Base-by-base conservation (phyloP, 257 asterid species). In the Fraxinus cuspidata region DNA sequence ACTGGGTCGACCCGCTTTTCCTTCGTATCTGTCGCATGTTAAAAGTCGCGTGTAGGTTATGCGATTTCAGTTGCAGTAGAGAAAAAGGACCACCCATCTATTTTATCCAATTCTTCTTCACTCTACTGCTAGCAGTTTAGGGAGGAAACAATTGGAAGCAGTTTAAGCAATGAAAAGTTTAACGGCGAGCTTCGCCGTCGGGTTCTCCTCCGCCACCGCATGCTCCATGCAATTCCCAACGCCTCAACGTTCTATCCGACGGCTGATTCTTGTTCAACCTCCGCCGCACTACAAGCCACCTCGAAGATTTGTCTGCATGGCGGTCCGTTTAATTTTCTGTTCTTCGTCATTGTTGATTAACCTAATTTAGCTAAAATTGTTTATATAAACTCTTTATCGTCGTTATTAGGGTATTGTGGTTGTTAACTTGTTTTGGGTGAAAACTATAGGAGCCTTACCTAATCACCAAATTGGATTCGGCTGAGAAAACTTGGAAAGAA, bases 401-500 rank as follows among this genome's bases (percentile, higher is more conserved):
- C 74, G 21, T 25, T 77, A 16, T 74, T 40, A n/a, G 25, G 80
- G 11, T 79, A 6, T 38, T 38, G 53, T 78, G 68, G 60, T 67
- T 74, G 35, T 58, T 56, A 58, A 58, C 66, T 58, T 58, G 66
- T 75, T 53, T 64, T 58, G 19, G 78, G 82, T 79, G 77, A 73
- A 47, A 86, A 81, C 71, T 89, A 85, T 76, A 96, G 99, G 97
- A 96, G 81, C 97, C 98, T 44, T 92, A 93, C 82, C 70, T 96
- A 58, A 92, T 96, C 83, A 79, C 92, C 58, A 96, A 93, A 86
- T 74, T 96, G 87, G 99, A 93, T 77, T 96, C 99, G 19, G 97
- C 98, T 12, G 97, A 93, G 92, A 93, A 84, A 86, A 96, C 97
- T 47, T 96, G 97, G 97, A 92, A 87, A 78, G 97, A 96, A 58